Percentiles rank a stretch among this genome's conserved stretches.
Conservation (phyloP, 371 early-diverging fungal genomes). For the Mucor velutinosus region DNA sequence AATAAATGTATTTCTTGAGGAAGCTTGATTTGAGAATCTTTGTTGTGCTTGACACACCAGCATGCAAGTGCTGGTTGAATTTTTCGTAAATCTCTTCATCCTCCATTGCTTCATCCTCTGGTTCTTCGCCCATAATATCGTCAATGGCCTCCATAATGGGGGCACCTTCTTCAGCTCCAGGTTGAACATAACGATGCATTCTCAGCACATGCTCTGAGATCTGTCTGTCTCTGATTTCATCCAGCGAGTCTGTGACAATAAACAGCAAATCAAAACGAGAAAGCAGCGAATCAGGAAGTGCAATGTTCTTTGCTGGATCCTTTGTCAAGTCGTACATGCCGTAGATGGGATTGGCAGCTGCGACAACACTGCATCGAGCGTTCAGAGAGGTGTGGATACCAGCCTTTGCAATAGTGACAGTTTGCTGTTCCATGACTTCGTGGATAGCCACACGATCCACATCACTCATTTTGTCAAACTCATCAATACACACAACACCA, state of each 20-base stretch:
- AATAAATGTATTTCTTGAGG: constrained; percentile 83
- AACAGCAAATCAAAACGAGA: constrained; percentile 99
- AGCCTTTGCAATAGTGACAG: constrained; percentile 97
- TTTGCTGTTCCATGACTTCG: constrained; percentile 99
- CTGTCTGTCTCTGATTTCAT: constrained; percentile 82
- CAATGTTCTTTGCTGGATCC: constrained; percentile 94
- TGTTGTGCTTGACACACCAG: constrained; percentile 51
- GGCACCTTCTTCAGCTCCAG: constrained; percentile 85
- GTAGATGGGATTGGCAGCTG: constrained; percentile 99
- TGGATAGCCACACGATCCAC: constrained; percentile 99
- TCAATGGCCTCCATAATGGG: constrained; percentile 68
- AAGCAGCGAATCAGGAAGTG: constrained; percentile 96
- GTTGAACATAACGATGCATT: constrained; percentile 90
- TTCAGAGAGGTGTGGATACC: constrained; percentile 99
- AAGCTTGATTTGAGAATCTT: constrained; percentile 77
- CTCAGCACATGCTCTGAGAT: constrained; percentile 92
- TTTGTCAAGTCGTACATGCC: constrained; percentile 86
- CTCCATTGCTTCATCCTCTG: constrained; percentile 56
- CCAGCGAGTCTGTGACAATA: constrained; percentile 91
- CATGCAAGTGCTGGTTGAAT: constrained; percentile 72
- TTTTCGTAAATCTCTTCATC: constrained; percentile 75
- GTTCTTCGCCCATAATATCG: constrained; percentile 55
- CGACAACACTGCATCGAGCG: constrained; percentile 98
- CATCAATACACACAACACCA: constrained; percentile 99
- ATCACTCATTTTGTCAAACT: constrained; percentile 99